These are phyloP conservation scores for Pterulicium gracile DNA, from an alignment of 1,284 basidiomycete genomes.

Conservation along the genomic window DNA sequence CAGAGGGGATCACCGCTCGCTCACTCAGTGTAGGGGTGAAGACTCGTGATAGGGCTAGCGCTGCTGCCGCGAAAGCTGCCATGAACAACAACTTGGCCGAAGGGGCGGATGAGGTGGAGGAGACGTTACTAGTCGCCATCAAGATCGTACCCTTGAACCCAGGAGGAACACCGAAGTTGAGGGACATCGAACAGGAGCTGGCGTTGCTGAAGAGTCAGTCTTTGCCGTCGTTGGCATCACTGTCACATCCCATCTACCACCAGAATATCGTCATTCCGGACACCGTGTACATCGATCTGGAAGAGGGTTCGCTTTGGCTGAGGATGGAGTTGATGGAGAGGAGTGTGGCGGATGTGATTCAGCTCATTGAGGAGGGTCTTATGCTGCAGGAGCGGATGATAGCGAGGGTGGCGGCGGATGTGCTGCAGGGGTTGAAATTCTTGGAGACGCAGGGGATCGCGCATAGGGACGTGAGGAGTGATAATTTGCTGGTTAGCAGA, in stretches of 20 bases:
- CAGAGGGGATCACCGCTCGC: background rate
- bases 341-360: constrained; percentile 68
- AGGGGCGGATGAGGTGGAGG: background rate
- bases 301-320: constrained; percentile 65
- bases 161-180: constrained; percentile 1
- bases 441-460: constrained; percentile 54
- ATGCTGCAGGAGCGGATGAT: constrained; percentile 53
- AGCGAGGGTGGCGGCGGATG: constrained; percentile 63
- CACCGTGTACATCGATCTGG: constrained; percentile 53
- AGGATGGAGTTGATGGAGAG: constrained; percentile 81
- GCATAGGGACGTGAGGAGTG: constrained; percentile 70
- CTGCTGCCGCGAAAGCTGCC: background rate
- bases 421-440: constrained; percentile 53
- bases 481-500: constrained; percentile 62
- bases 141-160: constrained; percentile 1
- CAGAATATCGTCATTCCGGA: constrained; percentile 56
- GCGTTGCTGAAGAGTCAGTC: background rate
- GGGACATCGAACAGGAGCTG: background rate
- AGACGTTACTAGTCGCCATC: constrained; percentile 1
- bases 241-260: constrained; percentile 20
- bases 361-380: constrained; percentile 45
- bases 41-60: background rate
- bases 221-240: background rate
- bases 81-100: background rate
- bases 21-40: background rate